Evolutionary conservation across 495 filamentous ascomycete genomes (phyloP).

Genomic region (Sporormia fimetaria): DNA sequence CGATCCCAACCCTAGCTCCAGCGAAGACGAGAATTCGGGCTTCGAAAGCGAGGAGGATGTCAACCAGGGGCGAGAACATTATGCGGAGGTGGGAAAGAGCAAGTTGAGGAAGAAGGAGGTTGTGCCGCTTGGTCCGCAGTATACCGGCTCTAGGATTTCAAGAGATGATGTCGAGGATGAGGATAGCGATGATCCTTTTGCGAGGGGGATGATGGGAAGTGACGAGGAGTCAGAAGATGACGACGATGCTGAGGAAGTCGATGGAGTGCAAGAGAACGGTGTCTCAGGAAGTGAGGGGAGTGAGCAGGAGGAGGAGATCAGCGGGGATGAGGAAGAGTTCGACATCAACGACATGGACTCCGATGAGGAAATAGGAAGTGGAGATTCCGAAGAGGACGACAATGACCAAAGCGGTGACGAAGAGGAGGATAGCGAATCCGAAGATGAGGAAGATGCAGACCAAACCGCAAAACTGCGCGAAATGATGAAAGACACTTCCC

Average conservation of each 20-base stretch:
- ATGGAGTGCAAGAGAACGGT: slow-evolving; percentile 27
- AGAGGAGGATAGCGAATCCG: slow-evolving; percentile 18
- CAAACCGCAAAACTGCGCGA: slow-evolving; percentile 32
- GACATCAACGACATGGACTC: slow-evolving; percentile 29
- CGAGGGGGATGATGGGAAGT: slow-evolving; percentile 29
- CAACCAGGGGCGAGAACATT: slow-evolving; percentile 64
- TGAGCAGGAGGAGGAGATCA: slow-evolving; percentile 19
- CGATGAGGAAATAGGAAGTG: slow-evolving; percentile 27
- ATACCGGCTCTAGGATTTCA: slow-evolving; percentile 68
- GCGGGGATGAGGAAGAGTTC: slow-evolving; percentile 3
- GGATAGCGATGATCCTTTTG: slow-evolving; percentile 36
- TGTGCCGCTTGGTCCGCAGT: slow-evolving; percentile 61
- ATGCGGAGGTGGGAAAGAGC: slow-evolving; percentile 71
- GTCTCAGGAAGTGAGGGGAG: slow-evolving; percentile 55
- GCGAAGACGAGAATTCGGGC: slow-evolving; percentile 30
- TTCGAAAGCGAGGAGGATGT: slow-evolving; percentile 38
- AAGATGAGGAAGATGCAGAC: slow-evolving; percentile 35
- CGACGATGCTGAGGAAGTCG: slow-evolving; percentile 30
- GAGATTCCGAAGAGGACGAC: slow-evolving; percentile 31
- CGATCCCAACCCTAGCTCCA: slow-evolving; percentile 45
- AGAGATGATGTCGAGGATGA: slow-evolving; percentile 49
- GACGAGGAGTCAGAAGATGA: slow-evolving; percentile 27
- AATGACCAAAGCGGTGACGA: slow-evolving; percentile 36
- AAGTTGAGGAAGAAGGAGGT: slow-evolving; percentile 66
- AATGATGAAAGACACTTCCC: slow-evolving; percentile 62